Base-by-base conservation (phyloP, 2,329 filamentous ascomycete genomes). In the Aureobasidium sp. region DNA sequence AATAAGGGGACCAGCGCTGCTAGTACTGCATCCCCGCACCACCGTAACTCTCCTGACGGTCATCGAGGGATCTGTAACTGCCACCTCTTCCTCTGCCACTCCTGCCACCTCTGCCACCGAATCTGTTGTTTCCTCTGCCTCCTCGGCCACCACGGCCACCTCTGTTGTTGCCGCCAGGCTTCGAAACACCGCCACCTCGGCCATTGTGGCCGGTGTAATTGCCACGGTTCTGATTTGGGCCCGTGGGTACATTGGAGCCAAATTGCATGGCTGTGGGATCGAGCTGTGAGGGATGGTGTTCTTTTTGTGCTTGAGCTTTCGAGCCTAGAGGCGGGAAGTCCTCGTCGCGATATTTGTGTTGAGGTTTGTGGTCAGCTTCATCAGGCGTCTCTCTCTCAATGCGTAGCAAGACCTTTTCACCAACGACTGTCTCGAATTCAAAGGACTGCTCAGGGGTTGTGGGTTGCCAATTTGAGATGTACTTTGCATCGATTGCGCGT, bases 361-460 rank as follows among this genome's bases (percentile, higher is more conserved):
- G 83, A 87, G 87, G 62, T 81, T 76, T 39, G 77, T 74, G 70
- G 82, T 9, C 2, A 34, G 32, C 85, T 2, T 78, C 76, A n/a
- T 41, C 51, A 4, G 23, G 2, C 56, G 85, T 73, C 77, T 93
- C 89, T 58, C 86, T 80, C 72, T 96, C 91, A 51, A 97, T 87
- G 1, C 89, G 84, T 57, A 97, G 76, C 66, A 94, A 80, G 17
- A 90, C 84, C 77, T 95, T 96, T 76, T 97, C 92, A 20, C 89
- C 89, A 1, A 97, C 90, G 0, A 84, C 85, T 0, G 89, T 91
- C 65, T 95, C 90, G 69, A 97, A 91, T 6, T 85, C 81, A 70
- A 92, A 85, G 0, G 85, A 81, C 69, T 89, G 84, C 8, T 91
- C 86, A 5, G 83, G 78, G 0, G 87, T 77, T 3, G 96, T 81